Evolutionary conservation across 2,329 filamentous ascomycete genomes (phyloP), one percentile per base, ranked within the genome.

Genomic region (Eutypa lata): DNA sequence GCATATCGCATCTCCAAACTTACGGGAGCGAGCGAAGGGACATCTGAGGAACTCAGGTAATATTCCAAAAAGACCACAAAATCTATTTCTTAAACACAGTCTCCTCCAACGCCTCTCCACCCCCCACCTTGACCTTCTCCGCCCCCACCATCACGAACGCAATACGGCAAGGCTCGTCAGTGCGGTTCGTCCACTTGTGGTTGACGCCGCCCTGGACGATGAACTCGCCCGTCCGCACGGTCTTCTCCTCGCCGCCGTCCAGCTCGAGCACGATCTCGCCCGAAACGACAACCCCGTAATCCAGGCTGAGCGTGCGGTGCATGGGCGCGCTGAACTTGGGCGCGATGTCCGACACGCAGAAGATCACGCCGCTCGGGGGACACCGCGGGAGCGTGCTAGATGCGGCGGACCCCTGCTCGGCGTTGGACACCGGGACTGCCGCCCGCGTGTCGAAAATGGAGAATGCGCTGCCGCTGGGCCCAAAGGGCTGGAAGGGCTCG

Each of bases 181-280:
- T 66, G 16, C 68, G 64, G 53, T 79, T 78, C 16, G 68, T 60
- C 93, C 76, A 80, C 11, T 64, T 61, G 60, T 80, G 77, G 51
- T 72, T 76, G 8, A 66, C 68, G 0, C 76, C 76, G 40, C 71
- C 63, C 59, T 76, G 70, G 0, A 76, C 64, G 33, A 75, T 61
- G n/a, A 70, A 57, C 43, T 77, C 73, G 11, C 73, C 73, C 2
- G 61, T 58, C 26, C 53, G 54, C 2, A 76, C 24, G 4, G 61
- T 65, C 54, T 64, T 73, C 61, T 73, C 72, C 47, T 71, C 72
- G 6, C 74, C 73, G 3, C 65, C 61, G 53, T 77, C 75, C 1
- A 78, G 65, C 5, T 53, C 59, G n/a, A 75, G 56, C 3, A 72
- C 70, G 6, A 76, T 68, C 51, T 68, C 65, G 2, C 75, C 74